These are phyloP conservation scores for Sphaerobolus stellatus DNA, from an alignment of 1,284 basidiomycete species.

Conservation along the genomic window DNA sequence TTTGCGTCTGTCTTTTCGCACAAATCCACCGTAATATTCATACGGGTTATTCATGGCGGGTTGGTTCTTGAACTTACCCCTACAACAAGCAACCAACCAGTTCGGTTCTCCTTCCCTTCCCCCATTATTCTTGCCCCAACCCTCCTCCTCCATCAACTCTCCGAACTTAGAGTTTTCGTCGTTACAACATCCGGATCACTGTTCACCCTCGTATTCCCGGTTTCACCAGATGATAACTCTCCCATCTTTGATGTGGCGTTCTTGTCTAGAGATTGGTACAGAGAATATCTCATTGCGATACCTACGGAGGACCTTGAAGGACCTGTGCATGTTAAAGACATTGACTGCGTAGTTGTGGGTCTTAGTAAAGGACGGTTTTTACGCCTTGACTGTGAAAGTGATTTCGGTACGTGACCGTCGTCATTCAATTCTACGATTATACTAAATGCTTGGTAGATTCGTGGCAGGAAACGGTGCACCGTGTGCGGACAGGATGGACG, in stretches of 20 bases:
- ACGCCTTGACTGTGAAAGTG: constrained; percentile 60
- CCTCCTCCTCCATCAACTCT: constrained; percentile 57
- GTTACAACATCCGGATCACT: constrained; percentile 71
- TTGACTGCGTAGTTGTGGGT: constrained; percentile 66
- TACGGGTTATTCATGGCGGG: constrained; percentile 74
- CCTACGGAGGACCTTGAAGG: constrained; percentile 44
- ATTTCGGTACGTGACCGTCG: constrained; percentile 30
- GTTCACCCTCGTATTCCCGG: constrained; percentile 72
- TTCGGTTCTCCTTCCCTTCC: constrained; percentile 79
- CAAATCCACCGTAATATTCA: constrained; percentile 64
- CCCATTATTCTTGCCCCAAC: constrained; percentile 66
- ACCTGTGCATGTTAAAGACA: constrained; percentile 69
- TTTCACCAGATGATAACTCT: constrained; percentile 31
- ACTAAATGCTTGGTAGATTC: constrained; percentile 42
- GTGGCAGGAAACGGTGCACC: constrained; percentile 66
- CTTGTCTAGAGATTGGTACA: constrained; percentile 42
- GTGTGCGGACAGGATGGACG: constrained; percentile 63
- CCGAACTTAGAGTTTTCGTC: constrained; percentile 69
- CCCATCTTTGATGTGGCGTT: constrained; percentile 13
- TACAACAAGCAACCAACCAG: constrained; percentile 57
- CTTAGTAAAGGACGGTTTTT: constrained; percentile 70
- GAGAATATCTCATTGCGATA: constrained; percentile 66
- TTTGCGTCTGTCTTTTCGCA: constrained; percentile 59
- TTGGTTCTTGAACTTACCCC: constrained; percentile 76
- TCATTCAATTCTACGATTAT: not conserved